Base-by-base conservation (phyloP, 2,329 filamentous ascomycete species). In the Penicillium concentricum region DNA sequence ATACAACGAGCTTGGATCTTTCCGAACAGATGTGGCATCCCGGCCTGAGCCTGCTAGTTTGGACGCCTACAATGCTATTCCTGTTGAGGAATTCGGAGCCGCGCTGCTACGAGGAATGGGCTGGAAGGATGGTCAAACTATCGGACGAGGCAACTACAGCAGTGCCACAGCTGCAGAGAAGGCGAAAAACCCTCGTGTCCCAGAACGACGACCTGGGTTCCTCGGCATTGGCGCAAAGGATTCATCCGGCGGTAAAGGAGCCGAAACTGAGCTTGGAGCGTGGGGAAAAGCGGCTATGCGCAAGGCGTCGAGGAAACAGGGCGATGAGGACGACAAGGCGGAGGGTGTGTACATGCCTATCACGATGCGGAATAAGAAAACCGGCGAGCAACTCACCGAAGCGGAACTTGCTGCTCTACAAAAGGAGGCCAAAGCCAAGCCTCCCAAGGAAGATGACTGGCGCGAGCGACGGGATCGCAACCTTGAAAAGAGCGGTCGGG, bases 21-120 rank as follows among this genome's bases (percentile, higher is more conserved):
- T 91, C 67, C 80, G 81, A 32, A 82, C 84, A 26, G 90, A 93
- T 70, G 83, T 92, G 30, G 80, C 83, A 13, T 78, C 83, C 26
- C 88, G 91, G 1, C 92, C 91, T 1, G 89, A 91, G 22, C 81
- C 85, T 30, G 87, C 91, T 4, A 90, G 87, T 0, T 78, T 96
- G 18, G 89, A 90, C 34, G 91, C 94, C 67, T 97, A 97, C 76
- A 88, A 89, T 57, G 87, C 88, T 13, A 88, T 96, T 60, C 93
- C 94, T 0, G 91, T 97, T 16, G 93, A 97, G 65, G 92, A 97
- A 66, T 99, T 97, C 63, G 94, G 94, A 8, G 89, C 92, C 18
- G 92, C 92, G 0, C 81, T 97, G 61, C 81, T 99, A 35, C 86
- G 92, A 32, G 92, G 92, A 10, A 97, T 97, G 90, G 94, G 94